Evolutionary conservation across 495 filamentous ascomycete species (phyloP), one percentile per base, ranked within the genome.

Genomic region (Hypoxylon perforatum): DNA sequence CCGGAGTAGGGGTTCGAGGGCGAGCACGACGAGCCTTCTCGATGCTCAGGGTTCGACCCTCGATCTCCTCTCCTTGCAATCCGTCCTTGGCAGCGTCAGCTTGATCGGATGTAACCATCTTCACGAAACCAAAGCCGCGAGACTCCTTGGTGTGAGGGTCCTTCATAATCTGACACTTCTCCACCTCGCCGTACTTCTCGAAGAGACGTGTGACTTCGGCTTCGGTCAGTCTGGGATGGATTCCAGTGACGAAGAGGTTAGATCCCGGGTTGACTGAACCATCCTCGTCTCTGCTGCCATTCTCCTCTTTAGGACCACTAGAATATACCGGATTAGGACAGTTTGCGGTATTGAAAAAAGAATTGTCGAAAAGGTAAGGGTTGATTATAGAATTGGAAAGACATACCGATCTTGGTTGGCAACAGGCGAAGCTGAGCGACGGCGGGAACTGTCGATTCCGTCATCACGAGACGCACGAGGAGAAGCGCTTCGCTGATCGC

Each of bases 81-180:
- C 91, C 93, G 62, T 98, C 96, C 82, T 97, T 97, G 67, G 96
- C 96, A 68, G 94, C 93, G 79, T 97, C 94, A 51, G 95, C 95
- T 76, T 94, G 90, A 60, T 98, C 94, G 25, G 90, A 85, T 60
- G 92, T 96, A 39, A 90, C 87, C 94, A 98, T 97, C 84, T 98
- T 98, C 76, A 99, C 96, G 82, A 99, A 99, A 57, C 96, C 95
- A 69, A 99, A 99, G 69, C 95, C 95, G 83, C 95, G 96, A 66
- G 93, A 97, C 80, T 98, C 96, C 81, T 96, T 94, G 68, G 91
- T 94, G 78, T 98, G 96, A 57, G 95, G 95, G 76, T 98, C 96
- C 72, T 93, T 85, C 96, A 99, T 98, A 84, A 99, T 99, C 70
- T 97, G 95, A 82, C 94, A 97, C 81, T 96, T 97, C 80, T 97